These are phyloP conservation scores for Halenospora varia DNA, from an alignment of 495 filamentous ascomycete genomes.

Conservation along the genomic window DNA sequence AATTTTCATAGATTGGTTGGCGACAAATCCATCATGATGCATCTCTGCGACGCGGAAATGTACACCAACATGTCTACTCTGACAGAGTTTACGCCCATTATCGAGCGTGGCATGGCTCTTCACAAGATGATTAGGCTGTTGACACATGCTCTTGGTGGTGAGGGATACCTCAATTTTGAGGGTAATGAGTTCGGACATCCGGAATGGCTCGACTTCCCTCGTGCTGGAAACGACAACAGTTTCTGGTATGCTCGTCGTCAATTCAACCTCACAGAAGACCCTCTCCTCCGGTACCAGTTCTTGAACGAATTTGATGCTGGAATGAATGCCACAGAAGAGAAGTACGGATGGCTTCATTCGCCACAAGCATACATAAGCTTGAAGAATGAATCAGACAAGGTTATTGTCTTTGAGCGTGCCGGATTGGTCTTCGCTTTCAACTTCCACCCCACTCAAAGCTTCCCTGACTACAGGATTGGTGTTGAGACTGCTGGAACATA, in stretches of 20 bases:
- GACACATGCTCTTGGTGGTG: conserved; percentile 91
- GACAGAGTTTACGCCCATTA: conserved; percentile 78
- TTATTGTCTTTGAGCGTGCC: conserved; percentile 91
- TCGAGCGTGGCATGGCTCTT: conserved; percentile 83
- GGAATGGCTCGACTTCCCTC: conserved; percentile 98
- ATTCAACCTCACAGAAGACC: conserved; percentile 87
- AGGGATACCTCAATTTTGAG: conserved; percentile 97
- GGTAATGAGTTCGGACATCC: conserved; percentile 99
- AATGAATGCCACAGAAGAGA: conserved; percentile 83
- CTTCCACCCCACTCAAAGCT: conserved; percentile 85
- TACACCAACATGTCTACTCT: conserved; percentile 96
- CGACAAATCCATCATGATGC: conserved; percentile 95
- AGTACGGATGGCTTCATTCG: conserved; percentile 89
- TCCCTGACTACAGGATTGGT: conserved; percentile 87
- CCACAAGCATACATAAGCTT: conserved; percentile 86
- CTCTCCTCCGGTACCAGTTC: conserved; percentile 80
- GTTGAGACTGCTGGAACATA: conserved; percentile 84
- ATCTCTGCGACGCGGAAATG: conserved; percentile 94
- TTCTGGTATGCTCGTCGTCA: conserved; percentile 97
- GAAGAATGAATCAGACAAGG: conserved; percentile 93
- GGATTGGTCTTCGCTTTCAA: conserved; percentile 95
- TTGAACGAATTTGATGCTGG: conserved; percentile 91
- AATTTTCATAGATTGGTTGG: conserved; percentile 70
- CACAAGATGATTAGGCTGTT: conserved; percentile 97
- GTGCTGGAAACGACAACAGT: conserved; percentile 89